Percentiles rank a stretch among this genome's conserved stretches.
These are phyloP conservation scores for Hymenoscyphus infarciens DNA, from an alignment of 2,329 filamentous ascomycete genomes.

Conservation along the genomic window DNA sequence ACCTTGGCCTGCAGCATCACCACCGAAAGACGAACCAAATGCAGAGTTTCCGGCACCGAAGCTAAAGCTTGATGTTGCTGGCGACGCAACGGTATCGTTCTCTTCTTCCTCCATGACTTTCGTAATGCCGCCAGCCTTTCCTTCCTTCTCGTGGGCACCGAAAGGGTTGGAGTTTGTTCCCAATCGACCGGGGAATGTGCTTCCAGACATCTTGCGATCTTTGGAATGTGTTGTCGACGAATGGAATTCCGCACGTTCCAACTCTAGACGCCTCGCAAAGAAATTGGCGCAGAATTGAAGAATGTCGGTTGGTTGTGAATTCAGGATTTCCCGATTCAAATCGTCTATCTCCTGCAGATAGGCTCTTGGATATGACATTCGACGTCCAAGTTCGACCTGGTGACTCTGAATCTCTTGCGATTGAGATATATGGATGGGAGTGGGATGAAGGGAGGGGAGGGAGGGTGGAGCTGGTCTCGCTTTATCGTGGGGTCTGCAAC, in stretches of 20 bases:
- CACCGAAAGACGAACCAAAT: slow-evolving; percentile 39
- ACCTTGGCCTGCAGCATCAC: slow-evolving; percentile 44
- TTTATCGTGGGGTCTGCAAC: background rate
- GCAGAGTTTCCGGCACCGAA: slow-evolving; percentile 37
- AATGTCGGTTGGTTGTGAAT: slow-evolving; percentile 58
- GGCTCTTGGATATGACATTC: slow-evolving; percentile 49
- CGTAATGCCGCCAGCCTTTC: slow-evolving; percentile 56
- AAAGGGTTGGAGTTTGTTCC: slow-evolving; percentile 71
- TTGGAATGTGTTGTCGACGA: slow-evolving; percentile 42
- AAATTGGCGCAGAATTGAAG: slow-evolving; percentile 69
- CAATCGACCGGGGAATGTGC: slow-evolving; percentile 71
- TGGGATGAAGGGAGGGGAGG: background rate
- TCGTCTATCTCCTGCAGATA: slow-evolving; percentile 61
- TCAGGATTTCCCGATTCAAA: slow-evolving; percentile 58
- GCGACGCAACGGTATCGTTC: slow-evolving; percentile 73
- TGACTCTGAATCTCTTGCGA: background rate
- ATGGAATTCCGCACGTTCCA: slow-evolving; percentile 57
- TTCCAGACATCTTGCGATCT: slow-evolving; percentile 60
- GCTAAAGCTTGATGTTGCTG: slow-evolving; percentile 61
- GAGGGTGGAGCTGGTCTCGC: background rate
- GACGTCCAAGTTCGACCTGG: slow-evolving; percentile 12
- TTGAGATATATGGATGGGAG: background rate
- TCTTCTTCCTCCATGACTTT: slow-evolving; percentile 51
- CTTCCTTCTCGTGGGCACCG: slow-evolving; percentile 41
- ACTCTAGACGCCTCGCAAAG: slow-evolving; percentile 62